These are phyloP conservation scores for Phytophthora kernoviae DNA, from an alignment of 352 stramenopile species.

Conservation along the genomic window DNA sequence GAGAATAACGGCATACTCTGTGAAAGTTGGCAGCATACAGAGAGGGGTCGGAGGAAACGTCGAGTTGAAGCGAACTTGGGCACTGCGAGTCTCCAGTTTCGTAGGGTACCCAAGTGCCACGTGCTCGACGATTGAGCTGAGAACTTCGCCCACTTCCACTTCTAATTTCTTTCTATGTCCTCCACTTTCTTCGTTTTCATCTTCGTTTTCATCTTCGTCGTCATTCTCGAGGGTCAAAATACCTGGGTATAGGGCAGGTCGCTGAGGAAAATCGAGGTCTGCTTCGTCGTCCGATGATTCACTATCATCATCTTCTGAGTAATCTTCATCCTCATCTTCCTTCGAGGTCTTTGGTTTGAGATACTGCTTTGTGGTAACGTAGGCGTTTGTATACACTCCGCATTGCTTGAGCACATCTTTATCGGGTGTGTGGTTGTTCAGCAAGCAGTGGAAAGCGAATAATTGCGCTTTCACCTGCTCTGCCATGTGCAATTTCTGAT, in stretches of 20 bases:
- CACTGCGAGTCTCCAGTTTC: constrained; percentile 43
- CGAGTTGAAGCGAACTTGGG: constrained; percentile 55
- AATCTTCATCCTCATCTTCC: constrained; percentile 74
- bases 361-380: constrained; percentile 76
- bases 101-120: constrained; percentile 80
- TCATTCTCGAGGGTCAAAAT: constrained; percentile 55
- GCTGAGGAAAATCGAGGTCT: constrained; percentile 45
- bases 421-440: constrained; percentile 89
- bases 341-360: constrained; percentile 50
- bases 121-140: constrained; percentile 84
- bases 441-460: constrained; percentile 86
- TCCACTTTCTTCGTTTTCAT: constrained; percentile 42
- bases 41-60: constrained; percentile 60
- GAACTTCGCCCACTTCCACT: constrained; percentile 71
- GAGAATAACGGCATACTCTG: constrained; percentile 77
- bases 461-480: constrained; percentile 89
- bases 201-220: constrained; percentile 34
- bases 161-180: constrained; percentile 64
- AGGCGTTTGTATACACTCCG: constrained; percentile 81
- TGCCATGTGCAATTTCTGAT: constrained; percentile 75
- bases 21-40: constrained; percentile 53
- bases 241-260: constrained; percentile 59
- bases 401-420: constrained; percentile 89
- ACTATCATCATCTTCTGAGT: constrained; percentile 75
- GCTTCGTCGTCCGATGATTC: constrained; percentile 74